Evolutionary conservation across 2,329 filamentous ascomycete genomes (phyloP), one percentile per base, ranked within the genome.

Genomic region (Colletotrichum melonis): DNA sequence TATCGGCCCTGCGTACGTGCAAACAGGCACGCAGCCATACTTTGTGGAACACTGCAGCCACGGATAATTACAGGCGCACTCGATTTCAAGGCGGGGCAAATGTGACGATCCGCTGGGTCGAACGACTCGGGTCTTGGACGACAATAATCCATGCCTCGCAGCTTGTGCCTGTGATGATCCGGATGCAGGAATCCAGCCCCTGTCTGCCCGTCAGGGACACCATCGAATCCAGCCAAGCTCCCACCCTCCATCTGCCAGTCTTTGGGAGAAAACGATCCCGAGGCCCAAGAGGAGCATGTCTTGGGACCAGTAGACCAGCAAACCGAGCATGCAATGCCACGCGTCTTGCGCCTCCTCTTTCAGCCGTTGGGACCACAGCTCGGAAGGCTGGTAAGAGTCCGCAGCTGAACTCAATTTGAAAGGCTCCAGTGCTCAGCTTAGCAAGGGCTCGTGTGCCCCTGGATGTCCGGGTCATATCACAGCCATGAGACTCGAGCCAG

Each of bases 81-180:
- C 42, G 52, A 16, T 55, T 19, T 24, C 32, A 65, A 49, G 35
- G 70, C 71, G 71, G 71, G 71, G 71, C 71, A 38, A 28, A 62
- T 71, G 60, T 66, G 71, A 73, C 67, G 60, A 73, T 70, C 67
- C 55, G 14, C 46, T 60, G 46, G 60, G 70, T 52, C 60, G 60
- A 59, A 63, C 57, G 64, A 58, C 49, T 63, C 69, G n/a, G 54
- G 16, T 38, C 46, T 55, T 22, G 55, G 62, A 32, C 22, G 42
- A 49, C 42, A 16, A 42, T 1, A 1, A 42, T 6, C 26, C 35
- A 22, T 7, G n/a, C n/a, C 28, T 35, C 16, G 8, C 4, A 12
- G 8, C 58, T 62, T 22, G 55, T 32, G 55, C 54, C 52, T 54
- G 67, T 28, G 63, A n/a, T 72, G 64, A 71, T 71, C 57, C 49